Conservation (phyloP, 371 early-diverging fungal genomes). For the Mucor indicus region DNA sequence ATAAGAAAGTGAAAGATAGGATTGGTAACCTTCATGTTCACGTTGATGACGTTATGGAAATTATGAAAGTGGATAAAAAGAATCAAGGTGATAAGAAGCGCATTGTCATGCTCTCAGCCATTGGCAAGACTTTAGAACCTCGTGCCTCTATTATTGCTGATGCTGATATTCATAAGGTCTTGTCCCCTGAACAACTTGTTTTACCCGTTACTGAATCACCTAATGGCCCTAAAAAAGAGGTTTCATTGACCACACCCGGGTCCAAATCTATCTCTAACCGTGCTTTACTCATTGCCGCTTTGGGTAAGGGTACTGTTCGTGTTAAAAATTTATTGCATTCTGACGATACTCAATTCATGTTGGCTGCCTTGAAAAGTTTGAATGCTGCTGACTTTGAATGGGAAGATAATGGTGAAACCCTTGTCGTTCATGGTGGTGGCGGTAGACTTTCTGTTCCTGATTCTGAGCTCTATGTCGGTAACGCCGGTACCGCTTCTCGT, state of each 20-base stretch:
- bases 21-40: slow-evolving; percentile 66
- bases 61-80: slow-evolving; percentile 96
- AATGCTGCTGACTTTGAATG: slow-evolving; percentile 85
- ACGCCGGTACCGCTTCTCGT: slow-evolving; percentile 97
- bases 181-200: slow-evolving; percentile 80
- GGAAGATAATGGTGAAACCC: slow-evolving; percentile 90
- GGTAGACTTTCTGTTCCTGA: slow-evolving; percentile 76
- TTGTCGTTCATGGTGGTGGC: slow-evolving; percentile 81
- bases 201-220: slow-evolving; percentile 55
- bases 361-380: slow-evolving; percentile 84
- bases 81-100: slow-evolving; percentile 90
- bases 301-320: slow-evolving; percentile 83
- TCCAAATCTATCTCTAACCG: slow-evolving; percentile 98
- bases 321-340: slow-evolving; percentile 89
- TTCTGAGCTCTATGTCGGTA: slow-evolving; percentile 89
- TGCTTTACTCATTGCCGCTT: slow-evolving; percentile 88
- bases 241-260: slow-evolving; percentile 83
- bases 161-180: slow-evolving; percentile 75
- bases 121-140: slow-evolving; percentile 85
- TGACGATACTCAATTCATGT: slow-evolving; percentile 97
- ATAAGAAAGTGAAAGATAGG: slow-evolving; percentile 66
- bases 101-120: slow-evolving; percentile 83
- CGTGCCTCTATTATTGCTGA: slow-evolving; percentile 83
- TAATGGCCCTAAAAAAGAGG: slow-evolving; percentile 34
- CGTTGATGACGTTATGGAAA: slow-evolving; percentile 81